phyloP scores from a whole-genome alignment of 345 rosid genomes.

The Camelina sativa region DNA sequence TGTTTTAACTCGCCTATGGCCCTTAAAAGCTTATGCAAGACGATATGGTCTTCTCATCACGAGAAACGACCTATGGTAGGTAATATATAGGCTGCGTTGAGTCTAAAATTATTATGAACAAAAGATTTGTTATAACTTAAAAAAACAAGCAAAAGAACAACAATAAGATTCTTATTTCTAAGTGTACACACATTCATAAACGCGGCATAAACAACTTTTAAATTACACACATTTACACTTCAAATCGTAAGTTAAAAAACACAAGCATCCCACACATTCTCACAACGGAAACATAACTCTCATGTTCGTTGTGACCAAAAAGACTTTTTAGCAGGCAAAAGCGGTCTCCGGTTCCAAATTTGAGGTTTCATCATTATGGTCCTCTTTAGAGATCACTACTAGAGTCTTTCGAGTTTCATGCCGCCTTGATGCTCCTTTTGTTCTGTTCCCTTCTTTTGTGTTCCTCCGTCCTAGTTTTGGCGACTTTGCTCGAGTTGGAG shows the following conservation, averaged over 20 bases:
- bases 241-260: conserved; percentile 25
- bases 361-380: conserved; percentile 33
- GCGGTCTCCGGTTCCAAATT: conserved; percentile 37
- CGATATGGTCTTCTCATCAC: background rate
- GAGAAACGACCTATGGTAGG: background rate
- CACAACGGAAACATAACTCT: conserved; percentile 12
- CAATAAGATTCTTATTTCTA: conserved; percentile 22
- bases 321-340: background rate
- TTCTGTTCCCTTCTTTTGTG: conserved; percentile 57
- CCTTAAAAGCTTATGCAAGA: background rate
- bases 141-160: conserved; percentile 21
- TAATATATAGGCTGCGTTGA: background rate
- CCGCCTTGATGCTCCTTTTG: conserved; percentile 49
- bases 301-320: background rate
- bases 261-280: conserved; percentile 8
- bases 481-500: conserved; percentile 85
- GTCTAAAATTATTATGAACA: background rate
- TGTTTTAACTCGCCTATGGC: background rate
- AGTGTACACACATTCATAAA: conserved; percentile 35
- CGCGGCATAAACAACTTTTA: conserved; percentile 35
- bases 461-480: conserved; percentile 78
- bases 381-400: conserved; percentile 43
- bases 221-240: conserved; percentile 48
- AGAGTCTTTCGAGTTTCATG: conserved; percentile 49
- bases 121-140: conserved; percentile 14